Percentiles rank a stretch among this genome's conserved stretches.
phyloP scores from a whole-genome alignment of 2,329 filamentous ascomycete genomes.

The Fusarium sp. region DNA sequence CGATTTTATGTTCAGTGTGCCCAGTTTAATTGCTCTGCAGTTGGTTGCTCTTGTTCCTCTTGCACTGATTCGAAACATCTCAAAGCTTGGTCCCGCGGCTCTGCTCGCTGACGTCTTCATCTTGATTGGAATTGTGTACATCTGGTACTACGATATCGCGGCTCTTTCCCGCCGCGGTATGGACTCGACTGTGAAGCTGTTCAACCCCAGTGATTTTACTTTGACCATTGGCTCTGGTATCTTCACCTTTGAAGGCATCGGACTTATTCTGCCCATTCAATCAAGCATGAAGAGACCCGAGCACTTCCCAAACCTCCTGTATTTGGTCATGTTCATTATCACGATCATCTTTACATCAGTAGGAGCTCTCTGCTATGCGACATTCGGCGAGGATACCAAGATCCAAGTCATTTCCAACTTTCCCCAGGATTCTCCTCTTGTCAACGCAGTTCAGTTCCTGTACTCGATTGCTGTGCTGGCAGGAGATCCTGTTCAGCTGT shows the following conservation, averaged over 20 bases:
- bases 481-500: slow-evolving; percentile 80
- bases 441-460: slow-evolving; percentile 81
- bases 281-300: slow-evolving; percentile 80
- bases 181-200: slow-evolving; percentile 72
- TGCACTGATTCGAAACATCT: slow-evolving; percentile 79
- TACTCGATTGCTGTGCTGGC: slow-evolving; percentile 81
- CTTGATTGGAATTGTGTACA: slow-evolving; percentile 76
- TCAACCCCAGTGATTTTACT: slow-evolving; percentile 77
- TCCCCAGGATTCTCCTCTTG: slow-evolving; percentile 76
- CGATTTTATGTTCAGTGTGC: slow-evolving; percentile 65
- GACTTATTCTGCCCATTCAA: slow-evolving; percentile 81
- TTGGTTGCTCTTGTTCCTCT: slow-evolving; percentile 74
- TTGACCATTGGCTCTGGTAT: slow-evolving; percentile 80
- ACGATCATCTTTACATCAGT: slow-evolving; percentile 80
- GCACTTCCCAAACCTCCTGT: slow-evolving; percentile 75
- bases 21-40: slow-evolving; percentile 74
- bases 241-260: slow-evolving; percentile 84
- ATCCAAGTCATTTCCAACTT: slow-evolving; percentile 84
- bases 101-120: slow-evolving; percentile 80
- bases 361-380: slow-evolving; percentile 79
- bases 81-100: slow-evolving; percentile 77
- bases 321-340: slow-evolving; percentile 78
- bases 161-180: slow-evolving; percentile 68
- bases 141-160: slow-evolving; percentile 78
- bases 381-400: slow-evolving; percentile 75